These are phyloP conservation scores for Gossypium herbaceum DNA, from an alignment of 345 rosid genomes.

Conservation along the genomic window DNA sequence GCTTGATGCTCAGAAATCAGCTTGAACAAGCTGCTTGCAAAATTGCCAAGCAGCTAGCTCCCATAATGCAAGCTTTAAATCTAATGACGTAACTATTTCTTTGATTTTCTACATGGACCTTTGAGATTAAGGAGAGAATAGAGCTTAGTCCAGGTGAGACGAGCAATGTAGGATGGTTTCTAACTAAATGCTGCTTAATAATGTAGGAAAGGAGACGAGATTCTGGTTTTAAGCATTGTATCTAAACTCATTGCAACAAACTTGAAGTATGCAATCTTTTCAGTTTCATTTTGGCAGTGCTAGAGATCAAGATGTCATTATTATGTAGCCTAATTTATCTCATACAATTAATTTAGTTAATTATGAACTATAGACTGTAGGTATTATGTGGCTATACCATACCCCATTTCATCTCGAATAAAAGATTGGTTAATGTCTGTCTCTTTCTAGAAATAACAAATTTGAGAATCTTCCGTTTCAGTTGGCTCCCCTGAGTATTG, in stretches of 20 bases:
- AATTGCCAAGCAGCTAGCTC: conserved; percentile 3
- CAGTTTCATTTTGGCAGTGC: not conserved
- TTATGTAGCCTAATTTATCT: not conserved
- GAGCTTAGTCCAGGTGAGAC: not conserved
- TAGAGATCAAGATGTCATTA: not conserved
- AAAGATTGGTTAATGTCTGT: not conserved
- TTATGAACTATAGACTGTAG: not conserved
- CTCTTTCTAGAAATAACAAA: not conserved
- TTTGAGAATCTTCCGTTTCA: not conserved
- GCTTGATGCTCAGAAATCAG: not conserved
- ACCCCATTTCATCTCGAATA: not conserved
- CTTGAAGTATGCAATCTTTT: not conserved
- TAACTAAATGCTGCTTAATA: not conserved
- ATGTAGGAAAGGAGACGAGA: not conserved
- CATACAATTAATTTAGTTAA: not conserved
- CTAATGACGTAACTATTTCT: not conserved
- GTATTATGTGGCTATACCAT: not conserved
- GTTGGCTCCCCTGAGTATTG: not conserved
- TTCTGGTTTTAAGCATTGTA: not conserved
- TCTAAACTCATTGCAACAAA: not conserved
- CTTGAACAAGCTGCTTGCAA: not conserved
- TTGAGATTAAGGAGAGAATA: not conserved
- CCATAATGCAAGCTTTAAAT: not conserved
- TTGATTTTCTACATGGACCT: not conserved
- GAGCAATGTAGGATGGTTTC: not conserved